Base-by-base conservation (phyloP, 2,329 filamentous ascomycete species). In the Alternaria novae-zelandiae region DNA sequence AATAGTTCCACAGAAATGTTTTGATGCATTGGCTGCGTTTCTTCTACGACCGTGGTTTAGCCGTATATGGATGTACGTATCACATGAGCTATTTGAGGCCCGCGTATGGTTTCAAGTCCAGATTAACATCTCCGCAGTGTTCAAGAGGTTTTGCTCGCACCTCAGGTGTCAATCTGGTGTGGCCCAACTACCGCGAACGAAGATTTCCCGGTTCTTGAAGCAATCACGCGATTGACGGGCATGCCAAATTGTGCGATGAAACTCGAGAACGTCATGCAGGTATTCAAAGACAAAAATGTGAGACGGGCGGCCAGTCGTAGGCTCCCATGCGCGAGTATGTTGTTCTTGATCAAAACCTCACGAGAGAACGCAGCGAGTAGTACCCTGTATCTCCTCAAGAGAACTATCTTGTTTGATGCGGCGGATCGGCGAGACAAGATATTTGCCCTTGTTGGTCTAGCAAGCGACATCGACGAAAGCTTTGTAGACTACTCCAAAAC, bases 31-130 rank as follows among this genome's bases (percentile, higher is more conserved):
- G 25, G 47, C 47, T 50, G 11, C n/a, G 0, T 50, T 50, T 15
- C 47, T 50, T 2, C 6, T 30, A 17, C 47, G 47, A 10, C 47
- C 47, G 0, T 50, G 47, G 47, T 50, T 50, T 4, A 50, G 47
- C 11, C 47, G 47, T 13, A 20, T 50, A 2, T 50, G 47, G 47
- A 50, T 50, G 47, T 50, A 30, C 0, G 47, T 50, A 41, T 30
- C 2, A 13, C 13, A 17, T 2, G 4, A 30, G 13, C 13, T 6
- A 13, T 6, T 8, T 4, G 0, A 1, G 15, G 4, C 15, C 30
- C 15, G 30, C 1, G 2, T 5, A 6, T 13, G 21, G 5, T 4
- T 4, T n/a, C 2, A 6, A 3, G 2, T 21, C 17, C 6, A 11
- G 13, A 4, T 13, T 46, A 9, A 47, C 12, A 3, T 25, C 3